phyloP scores from a whole-genome alignment of 2,329 filamentous ascomycete species.

The Hysterium pulicare region DNA sequence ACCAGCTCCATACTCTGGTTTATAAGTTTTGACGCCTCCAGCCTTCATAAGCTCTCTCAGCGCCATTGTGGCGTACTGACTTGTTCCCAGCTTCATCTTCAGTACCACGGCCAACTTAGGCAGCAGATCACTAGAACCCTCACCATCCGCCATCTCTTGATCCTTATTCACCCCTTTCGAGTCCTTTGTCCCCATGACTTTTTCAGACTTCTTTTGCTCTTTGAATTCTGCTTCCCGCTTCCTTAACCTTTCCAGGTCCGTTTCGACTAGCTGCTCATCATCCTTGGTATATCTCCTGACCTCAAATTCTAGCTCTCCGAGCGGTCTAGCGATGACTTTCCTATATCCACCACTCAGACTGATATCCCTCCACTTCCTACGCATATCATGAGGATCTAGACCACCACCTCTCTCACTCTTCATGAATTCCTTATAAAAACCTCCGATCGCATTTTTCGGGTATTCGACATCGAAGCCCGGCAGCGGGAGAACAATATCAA shows the following conservation, averaged over 20 bases:
- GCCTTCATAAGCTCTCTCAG: slow-evolving; percentile 72
- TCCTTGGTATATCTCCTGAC: slow-evolving; percentile 67
- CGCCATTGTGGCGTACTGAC: slow-evolving; percentile 83
- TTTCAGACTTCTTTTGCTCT: slow-evolving; percentile 13
- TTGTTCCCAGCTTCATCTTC: slow-evolving; percentile 72
- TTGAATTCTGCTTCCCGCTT: slow-evolving; percentile 41
- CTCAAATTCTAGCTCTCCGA: slow-evolving; percentile 60
- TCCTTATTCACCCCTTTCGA: slow-evolving; percentile 20
- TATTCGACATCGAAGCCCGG: slow-evolving; percentile 90
- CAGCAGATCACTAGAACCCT: slow-evolving; percentile 18
- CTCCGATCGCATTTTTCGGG: slow-evolving; percentile 76
- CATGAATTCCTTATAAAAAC: slow-evolving; percentile 87
- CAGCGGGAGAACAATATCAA: slow-evolving; percentile 86
- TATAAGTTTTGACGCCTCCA: slow-evolving; percentile 59
- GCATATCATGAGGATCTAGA: slow-evolving; percentile 83
- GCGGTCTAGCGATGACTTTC: slow-evolving; percentile 73
- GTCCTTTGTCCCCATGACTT: slow-evolving; percentile 49
- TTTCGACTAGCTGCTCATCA: slow-evolving; percentile 82
- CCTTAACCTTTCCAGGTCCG: slow-evolving; percentile 70
- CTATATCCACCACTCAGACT: slow-evolving; percentile 87
- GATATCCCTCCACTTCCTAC: slow-evolving; percentile 78
- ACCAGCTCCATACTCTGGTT: slow-evolving; percentile 59
- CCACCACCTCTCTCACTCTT: slow-evolving; percentile 68
- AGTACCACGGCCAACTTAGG: slow-evolving; percentile 65
- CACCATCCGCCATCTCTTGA: slow-evolving; percentile 18